Evolutionary conservation across 176 grass and related monocot species (phyloP), one percentile per base, ranked within the genome.

Genomic region (Avena sativa): DNA sequence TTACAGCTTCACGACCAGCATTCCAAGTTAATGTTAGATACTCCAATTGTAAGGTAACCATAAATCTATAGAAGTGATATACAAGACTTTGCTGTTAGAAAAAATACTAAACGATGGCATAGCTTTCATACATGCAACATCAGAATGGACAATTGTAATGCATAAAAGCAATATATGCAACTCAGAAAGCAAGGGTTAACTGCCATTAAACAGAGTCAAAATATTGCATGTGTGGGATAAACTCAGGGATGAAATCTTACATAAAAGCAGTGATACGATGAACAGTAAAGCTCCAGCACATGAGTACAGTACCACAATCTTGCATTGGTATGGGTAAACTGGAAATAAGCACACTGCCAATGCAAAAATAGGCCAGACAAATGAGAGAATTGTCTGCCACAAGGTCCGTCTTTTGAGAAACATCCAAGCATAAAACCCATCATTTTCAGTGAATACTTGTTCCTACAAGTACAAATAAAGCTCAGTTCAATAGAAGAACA

Each of bases 271-370:
- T 77, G 94, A 96, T 19, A 96, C 92, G 19, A 98, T 92, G 85
- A 91, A 94, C 26, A 98, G 78, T 26, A 98, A 87, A 84, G 90
- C 92, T 30, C 97, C 97, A 71, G 97, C 97, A 80, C 97, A 98
- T 3, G 94, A 92, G 78, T 98, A 98, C 52, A 98, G 88, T 81
- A 98, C 97, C 73, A 98, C 97, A 92, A 98, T 98, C 90, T 98
- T 98, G 97, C 97, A 98, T 81, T 96, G 97, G 79, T 98, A 98
- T 79, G 97, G 97, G 56, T 98, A 98, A 81, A 98, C 92, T 87
- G 97, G 97, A 93, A 98, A 98, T 76, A 98, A 86, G 83, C 97
- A 98, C 26, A 98, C 89, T 17, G 97, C 97, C 82, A 98, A 84
- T 43, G 97, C 97, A 84, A 98, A 92, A 46, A 98, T 75, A 67